These are phyloP conservation scores for Tricholoma matsutake DNA, from an alignment of 768 basidiomycete species.

Conservation along the genomic window DNA sequence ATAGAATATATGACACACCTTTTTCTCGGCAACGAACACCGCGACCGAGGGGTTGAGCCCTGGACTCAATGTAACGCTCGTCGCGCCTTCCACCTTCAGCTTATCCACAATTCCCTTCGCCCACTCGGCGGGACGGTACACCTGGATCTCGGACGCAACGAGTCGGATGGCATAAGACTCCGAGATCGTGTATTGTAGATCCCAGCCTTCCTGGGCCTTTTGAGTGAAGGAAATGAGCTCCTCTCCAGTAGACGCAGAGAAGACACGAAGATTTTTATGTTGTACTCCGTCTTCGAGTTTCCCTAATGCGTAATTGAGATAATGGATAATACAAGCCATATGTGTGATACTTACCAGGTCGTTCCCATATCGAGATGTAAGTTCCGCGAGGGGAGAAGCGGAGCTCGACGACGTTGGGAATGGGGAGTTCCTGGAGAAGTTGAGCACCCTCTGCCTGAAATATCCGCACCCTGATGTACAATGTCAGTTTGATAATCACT, in stretches of 20 bases:
- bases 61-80: slow-evolving; percentile 72
- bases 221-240: slow-evolving; percentile 87
- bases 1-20: slow-evolving; percentile 42
- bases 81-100: slow-evolving; percentile 80
- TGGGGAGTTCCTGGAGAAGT: slow-evolving; percentile 69
- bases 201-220: slow-evolving; percentile 91
- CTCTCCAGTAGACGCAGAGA: slow-evolving; percentile 80
- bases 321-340: neutral
- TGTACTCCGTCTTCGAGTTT: slow-evolving; percentile 89
- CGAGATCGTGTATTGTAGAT: slow-evolving; percentile 86
- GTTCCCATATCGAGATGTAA: slow-evolving; percentile 94
- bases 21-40: slow-evolving; percentile 92
- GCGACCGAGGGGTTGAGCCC: slow-evolving; percentile 88
- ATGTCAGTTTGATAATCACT: slow-evolving; percentile 2
- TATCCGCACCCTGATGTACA: slow-evolving; percentile 60
- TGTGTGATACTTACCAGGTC: slow-evolving; percentile 52
- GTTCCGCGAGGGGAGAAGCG: slow-evolving; percentile 92
- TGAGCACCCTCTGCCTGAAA: slow-evolving; percentile 70
- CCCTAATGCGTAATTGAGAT: slow-evolving; percentile 31
- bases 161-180: slow-evolving; percentile 84
- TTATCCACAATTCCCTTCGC: slow-evolving; percentile 76
- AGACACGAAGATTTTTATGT: slow-evolving; percentile 93
- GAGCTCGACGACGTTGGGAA: slow-evolving; percentile 78
- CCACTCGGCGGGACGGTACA: slow-evolving; percentile 81
- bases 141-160: slow-evolving; percentile 78